Base-by-base conservation (phyloP, 2,329 filamentous ascomycete genomes). In the Ophiostoma ips region DNA sequence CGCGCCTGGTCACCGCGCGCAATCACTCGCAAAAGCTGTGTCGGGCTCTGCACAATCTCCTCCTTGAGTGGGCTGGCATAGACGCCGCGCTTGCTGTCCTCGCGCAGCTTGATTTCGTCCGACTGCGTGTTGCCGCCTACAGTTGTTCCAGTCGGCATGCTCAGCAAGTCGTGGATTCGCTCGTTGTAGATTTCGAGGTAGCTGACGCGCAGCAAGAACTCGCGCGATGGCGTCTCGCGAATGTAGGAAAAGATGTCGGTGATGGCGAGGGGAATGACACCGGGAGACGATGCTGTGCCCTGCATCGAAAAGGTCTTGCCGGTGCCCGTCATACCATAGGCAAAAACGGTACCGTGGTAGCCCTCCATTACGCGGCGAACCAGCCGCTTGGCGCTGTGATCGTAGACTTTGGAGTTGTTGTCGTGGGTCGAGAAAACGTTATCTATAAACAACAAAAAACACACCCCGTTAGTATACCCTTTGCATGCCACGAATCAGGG, bases 301-400 rank as follows among this genome's bases (percentile, higher is more conserved):
- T 98, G 92, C 92, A 98, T 98, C 36, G 90, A 96, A 64, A 96
- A 98, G 1, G 92, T 98, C 70, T 98, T 98, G 58, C 92, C 92
- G 0, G 92, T 96, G 55, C 92, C 92, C 4, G 92, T 98, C 89
- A 96, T 96, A 62, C 92, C 92, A 64, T 98, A 98, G 16, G 90
- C 90, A 64, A 98, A 96, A 21, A 98, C 92, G 1, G 92, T 98
- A 52, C 90, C 92, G 61, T 96, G 90, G 64, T 96, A 98, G 38
- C 92, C 92, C 70, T 98, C 92, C 92, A 98, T 98, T 46, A 98
- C 92, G 60, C 92, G 77, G 58, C 92, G 84, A 44, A 98, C 92
- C 48, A 98, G 73, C 55, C 92, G 84, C 68, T 96, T 96, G 40
- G 92, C 92, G 43, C 80, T 86, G 55, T 90, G 81, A 66, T 98